phyloP scores from a whole-genome alignment of 2,329 filamentous ascomycete genomes.

The Fusarium udum region DNA sequence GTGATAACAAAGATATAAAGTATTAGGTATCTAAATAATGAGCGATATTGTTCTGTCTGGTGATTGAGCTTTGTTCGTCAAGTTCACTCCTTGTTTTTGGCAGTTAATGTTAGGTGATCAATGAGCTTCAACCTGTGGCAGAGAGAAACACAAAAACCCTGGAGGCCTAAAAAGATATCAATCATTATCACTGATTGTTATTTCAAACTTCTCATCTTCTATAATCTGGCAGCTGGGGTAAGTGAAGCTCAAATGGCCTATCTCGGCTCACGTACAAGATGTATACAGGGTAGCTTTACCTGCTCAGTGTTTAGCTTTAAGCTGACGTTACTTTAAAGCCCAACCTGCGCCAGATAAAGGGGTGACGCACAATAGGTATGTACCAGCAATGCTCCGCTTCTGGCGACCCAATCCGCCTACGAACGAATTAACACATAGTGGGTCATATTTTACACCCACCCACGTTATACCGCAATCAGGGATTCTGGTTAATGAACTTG shows the following conservation, averaged over 20 bases:
- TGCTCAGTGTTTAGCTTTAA: not conserved
- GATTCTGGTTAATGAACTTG: slow-evolving; percentile 23
- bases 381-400: not conserved
- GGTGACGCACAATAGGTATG: not conserved
- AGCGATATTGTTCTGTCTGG: not conserved
- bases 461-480: slow-evolving; percentile 4
- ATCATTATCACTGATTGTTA: not conserved
- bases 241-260: not conserved
- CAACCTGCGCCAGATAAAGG: slow-evolving; percentile 10
- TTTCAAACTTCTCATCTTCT: not conserved
- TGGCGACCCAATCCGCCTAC: not conserved
- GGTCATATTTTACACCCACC: not conserved
- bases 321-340: slow-evolving; percentile 16
- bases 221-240: not conserved
- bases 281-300: not conserved
- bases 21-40: not conserved
- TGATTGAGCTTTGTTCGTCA: not conserved
- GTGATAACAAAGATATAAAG: not conserved
- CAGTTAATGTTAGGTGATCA: too few relatives aligned
- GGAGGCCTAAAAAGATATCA: not conserved
- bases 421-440: slow-evolving; percentile 5
- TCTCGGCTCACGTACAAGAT: not conserved
- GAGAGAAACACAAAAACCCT: not conserved
- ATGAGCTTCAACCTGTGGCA: not conserved
- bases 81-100: not conserved